Conservation (phyloP, 139 green algal genomes). For the Closterium sp. region DNA sequence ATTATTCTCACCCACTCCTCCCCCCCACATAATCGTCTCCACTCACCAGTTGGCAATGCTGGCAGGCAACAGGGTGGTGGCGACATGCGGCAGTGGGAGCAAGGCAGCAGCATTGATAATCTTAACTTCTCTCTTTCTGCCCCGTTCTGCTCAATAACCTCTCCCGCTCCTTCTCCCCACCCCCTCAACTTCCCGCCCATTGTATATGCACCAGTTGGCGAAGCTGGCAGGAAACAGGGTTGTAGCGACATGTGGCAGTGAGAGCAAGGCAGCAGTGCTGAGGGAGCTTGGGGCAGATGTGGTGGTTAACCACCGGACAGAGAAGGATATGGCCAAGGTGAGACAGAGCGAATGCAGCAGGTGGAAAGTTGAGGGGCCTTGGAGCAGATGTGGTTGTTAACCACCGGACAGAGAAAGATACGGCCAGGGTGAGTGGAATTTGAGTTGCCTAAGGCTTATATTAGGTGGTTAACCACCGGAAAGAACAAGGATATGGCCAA, state of each 20-base stretch:
- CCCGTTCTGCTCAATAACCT: no score
- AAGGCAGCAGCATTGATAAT: constrained; percentile 72
- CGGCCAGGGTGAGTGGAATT: not conserved
- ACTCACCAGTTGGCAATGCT: constrained; percentile 73
- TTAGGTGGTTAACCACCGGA: no score
- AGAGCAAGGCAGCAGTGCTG: constrained; percentile 76
- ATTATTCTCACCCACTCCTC: not conserved
- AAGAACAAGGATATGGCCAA: no score
- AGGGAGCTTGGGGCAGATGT: constrained; percentile 73
- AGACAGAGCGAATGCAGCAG: constrained; percentile 22
- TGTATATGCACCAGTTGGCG: constrained; percentile 62
- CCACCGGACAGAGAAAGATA: constrained; percentile 65
- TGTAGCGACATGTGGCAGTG: constrained; percentile 78
- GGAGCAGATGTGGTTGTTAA: constrained; percentile 80
- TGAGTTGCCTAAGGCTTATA: no score
- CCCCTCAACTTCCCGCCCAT: no score
- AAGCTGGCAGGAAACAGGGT: constrained; percentile 80
- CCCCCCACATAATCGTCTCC: constrained; percentile 16
- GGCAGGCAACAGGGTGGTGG: constrained; percentile 81
- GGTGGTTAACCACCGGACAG: constrained; percentile 81
- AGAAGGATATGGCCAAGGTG: constrained; percentile 20
- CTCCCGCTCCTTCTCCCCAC: not conserved
- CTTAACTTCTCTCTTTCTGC: not conserved
- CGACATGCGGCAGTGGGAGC: constrained; percentile 70
- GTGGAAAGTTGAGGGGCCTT: constrained; percentile 68